Evolutionary conservation across 2,329 filamentous ascomycete genomes (phyloP).

Genomic region (Plenodomus biglobosus): DNA sequence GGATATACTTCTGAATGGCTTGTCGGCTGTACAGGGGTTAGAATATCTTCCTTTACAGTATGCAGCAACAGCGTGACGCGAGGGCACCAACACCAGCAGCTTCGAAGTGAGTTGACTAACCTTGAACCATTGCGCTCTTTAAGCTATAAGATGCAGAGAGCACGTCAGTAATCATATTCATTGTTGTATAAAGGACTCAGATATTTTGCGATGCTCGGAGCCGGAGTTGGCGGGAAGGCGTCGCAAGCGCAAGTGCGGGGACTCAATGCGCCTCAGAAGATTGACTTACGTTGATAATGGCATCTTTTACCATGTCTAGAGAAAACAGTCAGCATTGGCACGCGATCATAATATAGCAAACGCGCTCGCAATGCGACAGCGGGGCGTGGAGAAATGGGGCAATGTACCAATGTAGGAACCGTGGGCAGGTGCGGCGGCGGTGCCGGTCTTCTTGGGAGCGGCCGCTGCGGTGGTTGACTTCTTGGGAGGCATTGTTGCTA

Average conservation of each 20-base stretch:
- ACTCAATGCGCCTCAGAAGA: slow-evolving; percentile 52
- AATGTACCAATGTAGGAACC: slow-evolving; percentile 66
- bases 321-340: slow-evolving; percentile 54
- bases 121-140: slow-evolving; percentile 72
- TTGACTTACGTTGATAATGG: slow-evolving; percentile 68
- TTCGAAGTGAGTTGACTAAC: slow-evolving; percentile 52
- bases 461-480: slow-evolving; percentile 56
- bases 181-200: slow-evolving; percentile 8
- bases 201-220: slow-evolving; percentile 31
- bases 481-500: slow-evolving; percentile 65
- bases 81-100: slow-evolving; percentile 26
- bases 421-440: slow-evolving; percentile 57
- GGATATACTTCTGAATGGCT: slow-evolving; percentile 74
- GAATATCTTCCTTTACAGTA: slow-evolving; percentile 38
- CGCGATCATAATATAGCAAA: slow-evolving; percentile 52
- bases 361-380: slow-evolving; percentile 49
- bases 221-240: slow-evolving; percentile 36
- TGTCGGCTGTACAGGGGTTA: slow-evolving; percentile 57
- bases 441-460: slow-evolving; percentile 56
- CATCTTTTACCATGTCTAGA: slow-evolving; percentile 73
- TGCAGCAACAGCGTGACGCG: slow-evolving; percentile 17
- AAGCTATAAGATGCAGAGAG: slow-evolving; percentile 55
- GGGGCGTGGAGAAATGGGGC: slow-evolving; percentile 50
- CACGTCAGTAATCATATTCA: slow-evolving; percentile 51
- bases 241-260: slow-evolving; percentile 40